phyloP scores from a whole-genome alignment of 257 asterid genomes.

The Rauvolfia tetraphylla region DNA sequence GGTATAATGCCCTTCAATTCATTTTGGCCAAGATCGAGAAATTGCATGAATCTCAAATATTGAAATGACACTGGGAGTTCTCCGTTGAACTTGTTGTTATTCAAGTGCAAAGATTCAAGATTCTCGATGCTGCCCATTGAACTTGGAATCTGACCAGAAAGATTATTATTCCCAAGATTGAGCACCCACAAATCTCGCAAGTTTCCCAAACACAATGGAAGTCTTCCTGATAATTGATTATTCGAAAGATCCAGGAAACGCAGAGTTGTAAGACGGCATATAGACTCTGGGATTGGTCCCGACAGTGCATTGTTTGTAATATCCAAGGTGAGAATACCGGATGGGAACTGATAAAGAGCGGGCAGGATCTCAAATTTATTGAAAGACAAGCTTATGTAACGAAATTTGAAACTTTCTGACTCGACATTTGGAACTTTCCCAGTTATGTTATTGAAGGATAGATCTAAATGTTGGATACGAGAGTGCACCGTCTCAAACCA shows the following conservation, averaged over 20 bases:
- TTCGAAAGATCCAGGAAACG: conserved; percentile 5
- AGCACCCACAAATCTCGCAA: background rate
- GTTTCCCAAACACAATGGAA: conserved; percentile 19
- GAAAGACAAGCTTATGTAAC: too few relatives aligned
- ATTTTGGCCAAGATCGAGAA: conserved; percentile 12
- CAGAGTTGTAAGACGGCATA: too few relatives aligned
- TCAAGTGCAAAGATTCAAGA: conserved; percentile 22
- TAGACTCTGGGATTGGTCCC: too few relatives aligned
- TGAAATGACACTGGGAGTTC: background rate
- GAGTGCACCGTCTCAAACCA: too few relatives aligned
- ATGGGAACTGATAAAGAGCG: too few relatives aligned
- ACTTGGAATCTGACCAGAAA: conserved; percentile 26
- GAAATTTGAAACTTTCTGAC: too few relatives aligned
- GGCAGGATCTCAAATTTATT: too few relatives aligned
- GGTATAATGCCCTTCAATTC: conserved; percentile 18
- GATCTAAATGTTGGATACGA: too few relatives aligned
- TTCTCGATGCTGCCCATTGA: conserved; percentile 11
- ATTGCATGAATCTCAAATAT: background rate
- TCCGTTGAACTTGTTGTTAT: conserved; percentile 16
- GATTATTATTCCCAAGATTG: conserved; percentile 13
- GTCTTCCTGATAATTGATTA: background rate
- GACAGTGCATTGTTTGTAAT: too few relatives aligned
- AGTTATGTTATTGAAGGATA: too few relatives aligned
- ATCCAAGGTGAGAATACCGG: too few relatives aligned
- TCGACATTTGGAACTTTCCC: too few relatives aligned